Conservation (phyloP, 78 protist species). For the Dictyostelium capitatum region DNA sequence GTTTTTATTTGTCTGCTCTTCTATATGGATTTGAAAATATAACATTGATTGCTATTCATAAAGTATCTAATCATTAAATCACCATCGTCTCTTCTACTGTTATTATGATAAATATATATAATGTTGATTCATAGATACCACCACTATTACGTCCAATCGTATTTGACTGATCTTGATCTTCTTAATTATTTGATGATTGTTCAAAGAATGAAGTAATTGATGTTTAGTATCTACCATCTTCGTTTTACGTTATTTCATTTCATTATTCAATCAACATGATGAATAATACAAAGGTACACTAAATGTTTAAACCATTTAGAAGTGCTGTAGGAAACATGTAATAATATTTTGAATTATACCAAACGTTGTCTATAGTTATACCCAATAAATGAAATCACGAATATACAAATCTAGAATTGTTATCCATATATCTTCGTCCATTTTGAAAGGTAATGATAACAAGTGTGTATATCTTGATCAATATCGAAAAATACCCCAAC, state of each 20-base stretch:
- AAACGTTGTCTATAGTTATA: constrained; percentile 94
- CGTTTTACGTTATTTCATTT: constrained; percentile 61
- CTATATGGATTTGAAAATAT: constrained; percentile 48
- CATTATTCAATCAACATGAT: constrained; percentile 98
- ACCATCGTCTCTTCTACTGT: too few relatives aligned
- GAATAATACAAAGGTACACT: constrained; percentile 96
- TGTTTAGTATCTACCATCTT: constrained; percentile 25
- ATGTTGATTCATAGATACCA: too few relatives aligned
- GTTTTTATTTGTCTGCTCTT: neutral
- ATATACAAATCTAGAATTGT: constrained; percentile 26
- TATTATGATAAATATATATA: too few relatives aligned
- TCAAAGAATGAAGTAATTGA: constrained; percentile 51
- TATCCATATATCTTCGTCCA: constrained; percentile 41
- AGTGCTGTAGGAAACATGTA: constrained; percentile 98
- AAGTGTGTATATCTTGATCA: constrained; percentile 40
- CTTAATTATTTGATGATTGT: neutral
- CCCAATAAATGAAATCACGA: constrained; percentile 96
- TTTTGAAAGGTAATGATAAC: constrained; percentile 43
- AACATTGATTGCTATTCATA: neutral
- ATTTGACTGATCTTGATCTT: constrained; percentile 3
- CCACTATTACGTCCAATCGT: too few relatives aligned
- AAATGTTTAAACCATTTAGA: constrained; percentile 94
- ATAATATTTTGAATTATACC: constrained; percentile 96
- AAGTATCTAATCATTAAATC: neutral
- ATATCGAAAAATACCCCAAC: constrained; percentile 91